Conservation (phyloP, 257 asterid species). For the Thymus mandschuricus region DNA sequence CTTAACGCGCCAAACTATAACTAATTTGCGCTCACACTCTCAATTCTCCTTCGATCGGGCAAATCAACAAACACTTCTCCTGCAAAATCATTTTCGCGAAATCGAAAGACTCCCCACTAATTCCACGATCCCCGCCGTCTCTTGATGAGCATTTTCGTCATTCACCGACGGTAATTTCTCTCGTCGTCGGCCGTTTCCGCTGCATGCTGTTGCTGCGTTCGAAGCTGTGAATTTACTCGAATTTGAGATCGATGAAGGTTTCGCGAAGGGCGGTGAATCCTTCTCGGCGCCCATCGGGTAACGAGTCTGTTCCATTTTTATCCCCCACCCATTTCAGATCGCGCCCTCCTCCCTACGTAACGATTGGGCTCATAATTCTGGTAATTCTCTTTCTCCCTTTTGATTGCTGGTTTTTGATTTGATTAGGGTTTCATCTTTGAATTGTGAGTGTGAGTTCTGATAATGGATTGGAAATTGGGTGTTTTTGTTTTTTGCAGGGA, state of each 20-base stretch:
- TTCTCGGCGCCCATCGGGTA: slow-evolving; percentile 52
- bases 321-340: slow-evolving; percentile 49
- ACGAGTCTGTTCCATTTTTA: slow-evolving; percentile 40
- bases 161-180: neutral
- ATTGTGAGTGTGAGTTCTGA: neutral
- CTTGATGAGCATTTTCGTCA: neutral
- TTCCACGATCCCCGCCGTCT: neutral
- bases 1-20: neutral
- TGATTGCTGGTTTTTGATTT: neutral
- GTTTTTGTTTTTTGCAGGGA: slow-evolving; percentile 49
- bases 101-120: neutral
- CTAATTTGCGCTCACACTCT: neutral
- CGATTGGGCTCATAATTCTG: slow-evolving; percentile 44
- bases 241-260: slow-evolving; percentile 32
- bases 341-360: slow-evolving; percentile 53
- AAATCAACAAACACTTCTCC: neutral
- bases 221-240: slow-evolving; percentile 6
- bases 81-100: neutral
- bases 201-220: neutral
- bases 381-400: slow-evolving; percentile 32
- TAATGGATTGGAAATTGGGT: slow-evolving; percentile 22
- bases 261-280: slow-evolving; percentile 70
- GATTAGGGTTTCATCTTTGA: neutral
- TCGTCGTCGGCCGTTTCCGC: neutral
- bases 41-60: slow-evolving; percentile 7